Percentiles rank a stretch among this genome's conserved stretches.
Conservation (phyloP, 257 asterid species). For the Salvia hispanica region DNA sequence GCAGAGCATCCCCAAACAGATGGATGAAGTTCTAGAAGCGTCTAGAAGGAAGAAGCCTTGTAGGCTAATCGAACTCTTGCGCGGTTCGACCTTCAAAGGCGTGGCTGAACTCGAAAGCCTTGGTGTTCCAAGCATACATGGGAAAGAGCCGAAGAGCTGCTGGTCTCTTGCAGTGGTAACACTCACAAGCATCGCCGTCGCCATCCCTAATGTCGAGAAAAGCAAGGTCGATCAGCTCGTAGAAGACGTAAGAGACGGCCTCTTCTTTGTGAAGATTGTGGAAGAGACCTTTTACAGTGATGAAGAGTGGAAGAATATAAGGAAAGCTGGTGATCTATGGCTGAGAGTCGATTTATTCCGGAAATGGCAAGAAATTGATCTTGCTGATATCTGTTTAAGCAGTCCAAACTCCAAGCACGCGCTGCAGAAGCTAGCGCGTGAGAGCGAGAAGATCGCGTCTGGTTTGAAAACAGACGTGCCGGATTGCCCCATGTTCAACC, state of each 20-base stretch:
- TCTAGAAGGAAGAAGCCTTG: conserved; percentile 7
- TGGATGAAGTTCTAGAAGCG: conserved; percentile 29
- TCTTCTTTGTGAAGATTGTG: conserved; percentile 29
- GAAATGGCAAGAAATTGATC: conserved; percentile 42
- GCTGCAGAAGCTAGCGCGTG: conserved; percentile 19
- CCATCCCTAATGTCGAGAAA: conserved; percentile 39
- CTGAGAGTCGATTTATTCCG: conserved; percentile 38
- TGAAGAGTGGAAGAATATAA: conserved; percentile 25
- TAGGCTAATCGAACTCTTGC: conserved; percentile 17
- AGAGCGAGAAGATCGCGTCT: conserved; percentile 30
- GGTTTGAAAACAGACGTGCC: conserved; percentile 30
- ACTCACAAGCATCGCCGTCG: conserved; percentile 43
- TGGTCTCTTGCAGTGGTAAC: conserved; percentile 48
- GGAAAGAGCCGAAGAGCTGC: conserved; percentile 39
- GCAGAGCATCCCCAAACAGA: conserved; percentile 36
- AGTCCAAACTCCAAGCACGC: conserved; percentile 25
- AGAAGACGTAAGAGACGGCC: conserved; percentile 37
- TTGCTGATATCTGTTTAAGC: conserved; percentile 14
- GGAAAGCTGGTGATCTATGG: conserved; percentile 44
- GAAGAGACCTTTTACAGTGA: conserved; percentile 27
- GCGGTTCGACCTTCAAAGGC: conserved; percentile 42
- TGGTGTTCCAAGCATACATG: conserved; percentile 38
- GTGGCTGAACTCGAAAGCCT: conserved; percentile 37
- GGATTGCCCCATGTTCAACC: conserved; percentile 40
- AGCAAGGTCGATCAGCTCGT: conserved; percentile 8